These are phyloP conservation scores for Alternaria viburni DNA, from an alignment of 2,329 filamentous ascomycete genomes.

Conservation along the genomic window DNA sequence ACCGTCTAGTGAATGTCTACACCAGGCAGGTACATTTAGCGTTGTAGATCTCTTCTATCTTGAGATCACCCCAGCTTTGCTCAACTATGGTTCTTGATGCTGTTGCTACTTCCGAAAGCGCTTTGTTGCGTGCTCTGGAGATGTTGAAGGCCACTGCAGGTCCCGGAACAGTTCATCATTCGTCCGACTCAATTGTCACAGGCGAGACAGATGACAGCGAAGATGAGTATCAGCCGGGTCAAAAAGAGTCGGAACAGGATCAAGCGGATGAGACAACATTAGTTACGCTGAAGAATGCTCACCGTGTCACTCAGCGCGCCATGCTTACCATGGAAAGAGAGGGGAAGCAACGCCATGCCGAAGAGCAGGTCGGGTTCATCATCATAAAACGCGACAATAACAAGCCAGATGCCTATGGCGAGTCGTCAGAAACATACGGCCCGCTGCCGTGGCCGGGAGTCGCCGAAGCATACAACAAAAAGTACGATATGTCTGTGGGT, in stretches of 20 bases:
- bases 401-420: conserved; percentile 12
- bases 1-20: background rate
- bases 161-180: background rate
- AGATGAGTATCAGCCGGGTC: background rate
- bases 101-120: background rate
- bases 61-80: background rate
- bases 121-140: background rate
- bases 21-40: background rate
- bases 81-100: background rate
- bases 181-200: background rate
- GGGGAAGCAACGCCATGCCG: background rate
- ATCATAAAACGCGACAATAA: conserved; percentile 20
- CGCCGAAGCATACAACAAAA: conserved; percentile 13
- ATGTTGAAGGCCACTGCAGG: background rate
- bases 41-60: background rate
- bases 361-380: conserved; percentile 17
- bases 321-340: background rate
- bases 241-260: background rate
- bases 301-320: background rate
- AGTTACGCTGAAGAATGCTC: background rate
- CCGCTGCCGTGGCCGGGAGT: conserved; percentile 10
- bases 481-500: conserved; percentile 1
- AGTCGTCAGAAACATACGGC: conserved; percentile 10
- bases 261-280: too few species aligned
- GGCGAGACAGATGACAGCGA: background rate